Conservation (phyloP, 768 basidiomycete genomes). For the Kwoniella dendrophila region DNA sequence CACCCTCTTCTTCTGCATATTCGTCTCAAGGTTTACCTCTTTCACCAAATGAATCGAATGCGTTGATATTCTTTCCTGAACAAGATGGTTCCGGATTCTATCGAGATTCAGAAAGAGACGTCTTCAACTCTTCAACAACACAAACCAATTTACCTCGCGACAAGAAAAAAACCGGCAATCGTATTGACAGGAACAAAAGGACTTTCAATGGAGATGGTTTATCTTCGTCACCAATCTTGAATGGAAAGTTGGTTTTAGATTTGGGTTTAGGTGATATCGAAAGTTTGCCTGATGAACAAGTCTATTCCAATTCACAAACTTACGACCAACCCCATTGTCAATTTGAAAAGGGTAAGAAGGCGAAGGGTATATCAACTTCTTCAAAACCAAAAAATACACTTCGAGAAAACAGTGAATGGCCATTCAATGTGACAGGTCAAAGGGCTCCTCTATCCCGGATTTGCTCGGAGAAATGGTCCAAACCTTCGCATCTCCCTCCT, state of each 20-base stretch:
- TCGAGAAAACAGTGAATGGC: too few relatives aligned
- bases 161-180: neutral
- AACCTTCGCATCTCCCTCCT: too few relatives aligned
- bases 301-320: slow-evolving; percentile 2
- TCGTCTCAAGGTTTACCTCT: too few relatives aligned
- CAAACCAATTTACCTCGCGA: neutral
- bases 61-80: slow-evolving; percentile 8
- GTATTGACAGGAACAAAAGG: too few relatives aligned
- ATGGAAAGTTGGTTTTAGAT: neutral
- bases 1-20: neutral
- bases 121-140: neutral
- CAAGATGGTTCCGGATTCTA: neutral
- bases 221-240: too few relatives aligned
- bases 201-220: too few relatives aligned
- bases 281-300: slow-evolving; percentile 5
- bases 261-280: slow-evolving; percentile 1
- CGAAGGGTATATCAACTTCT: too few relatives aligned
- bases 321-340: neutral
- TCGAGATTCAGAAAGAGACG: slow-evolving; percentile 1
- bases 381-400: too few relatives aligned
- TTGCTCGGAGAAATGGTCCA: too few relatives aligned
- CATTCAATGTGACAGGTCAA: too few relatives aligned
- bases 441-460: too few relatives aligned
- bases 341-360: too few relatives aligned
- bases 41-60: neutral